Percentiles rank a stretch among this genome's conserved stretches.
Evolutionary conservation across 2,329 filamentous ascomycete species (phyloP).

Genomic region (Penicillium oxalicum): DNA sequence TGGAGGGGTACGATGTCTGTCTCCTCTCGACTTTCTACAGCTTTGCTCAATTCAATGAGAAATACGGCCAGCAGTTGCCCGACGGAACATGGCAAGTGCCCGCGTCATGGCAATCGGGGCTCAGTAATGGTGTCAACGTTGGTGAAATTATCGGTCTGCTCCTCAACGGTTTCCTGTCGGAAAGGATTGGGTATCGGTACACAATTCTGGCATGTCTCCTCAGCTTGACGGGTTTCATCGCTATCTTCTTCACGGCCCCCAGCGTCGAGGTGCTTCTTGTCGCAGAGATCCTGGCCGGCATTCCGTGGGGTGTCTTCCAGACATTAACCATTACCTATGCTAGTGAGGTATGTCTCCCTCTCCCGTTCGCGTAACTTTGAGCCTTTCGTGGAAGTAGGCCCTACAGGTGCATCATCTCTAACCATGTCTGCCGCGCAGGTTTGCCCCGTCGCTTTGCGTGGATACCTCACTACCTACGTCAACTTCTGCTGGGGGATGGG

Average conservation of each 20-base stretch:
- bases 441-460: slow-evolving; percentile 41
- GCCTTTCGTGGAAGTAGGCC: not conserved
- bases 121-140: slow-evolving; percentile 40
- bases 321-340: slow-evolving; percentile 44
- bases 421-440: slow-evolving; percentile 32
- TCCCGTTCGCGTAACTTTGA: not conserved
- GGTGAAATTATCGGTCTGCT: slow-evolving; percentile 48
- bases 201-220: slow-evolving; percentile 45
- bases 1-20: slow-evolving; percentile 84
- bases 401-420: not conserved
- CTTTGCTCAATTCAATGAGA: slow-evolving; percentile 37
- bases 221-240: slow-evolving; percentile 43
- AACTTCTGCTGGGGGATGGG: slow-evolving; percentile 46
- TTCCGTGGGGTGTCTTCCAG: slow-evolving; percentile 46
- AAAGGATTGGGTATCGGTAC: slow-evolving; percentile 48
- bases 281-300: slow-evolving; percentile 47
- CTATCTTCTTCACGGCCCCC: slow-evolving; percentile 48
- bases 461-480: slow-evolving; percentile 43
- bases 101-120: slow-evolving; percentile 42
- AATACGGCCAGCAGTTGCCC: slow-evolving; percentile 32
- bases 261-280: slow-evolving; percentile 45
- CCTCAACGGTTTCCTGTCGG: slow-evolving; percentile 48
- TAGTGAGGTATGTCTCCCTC: not conserved
- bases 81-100: slow-evolving; percentile 36
- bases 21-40: slow-evolving; percentile 74